Evolutionary conservation across 1,139 yeast genomes (phyloP).

Genomic region (Pneumocystis oryctolagi): DNA sequence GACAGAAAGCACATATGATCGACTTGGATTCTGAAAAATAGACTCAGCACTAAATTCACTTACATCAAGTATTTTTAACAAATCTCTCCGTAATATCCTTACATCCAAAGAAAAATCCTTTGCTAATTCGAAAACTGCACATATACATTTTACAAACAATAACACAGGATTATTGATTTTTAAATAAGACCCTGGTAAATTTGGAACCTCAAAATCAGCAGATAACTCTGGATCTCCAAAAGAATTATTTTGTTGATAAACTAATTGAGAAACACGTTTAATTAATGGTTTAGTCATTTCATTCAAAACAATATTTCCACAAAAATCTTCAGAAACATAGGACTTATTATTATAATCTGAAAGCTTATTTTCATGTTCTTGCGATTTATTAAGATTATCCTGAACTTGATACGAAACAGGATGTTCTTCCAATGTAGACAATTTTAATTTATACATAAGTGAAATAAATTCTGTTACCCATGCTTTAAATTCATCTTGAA

Average conservation of each 20-base stretch:
- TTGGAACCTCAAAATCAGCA: conserved; percentile 56
- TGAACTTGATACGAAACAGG: conserved; percentile 25
- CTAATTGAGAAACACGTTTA: conserved; percentile 51
- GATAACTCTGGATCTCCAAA: conserved; percentile 51
- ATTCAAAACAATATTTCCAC: conserved; percentile 7
- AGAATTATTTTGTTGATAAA: conserved; percentile 56
- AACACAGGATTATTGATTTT: conserved; percentile 55
- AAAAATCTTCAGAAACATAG: conserved; percentile 24
- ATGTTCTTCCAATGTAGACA: conserved; percentile 12
- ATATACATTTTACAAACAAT: conserved; percentile 60
- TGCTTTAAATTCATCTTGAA: conserved; percentile 71
- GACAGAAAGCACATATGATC: conserved; percentile 28
- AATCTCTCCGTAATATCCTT: conserved; percentile 56
- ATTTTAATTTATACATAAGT: conserved; percentile 46
- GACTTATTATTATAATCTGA: too few relatives aligned
- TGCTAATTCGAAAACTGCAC: conserved; percentile 60
- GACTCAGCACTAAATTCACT: conserved; percentile 75
- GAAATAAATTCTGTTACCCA: conserved; percentile 74
- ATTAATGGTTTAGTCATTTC: conserved; percentile 50
- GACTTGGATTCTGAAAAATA: conserved; percentile 49
- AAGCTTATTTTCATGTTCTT: too few relatives aligned
- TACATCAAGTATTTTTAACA: conserved; percentile 57
- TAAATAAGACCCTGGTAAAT: conserved; percentile 54
- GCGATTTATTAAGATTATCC: conserved; percentile 27
- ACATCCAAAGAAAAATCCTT: conserved; percentile 53